Evolutionary conservation across 176 grass and related monocot species (phyloP), one percentile per base, ranked within the genome.

Genomic region (Alopecurus myosuroides): DNA sequence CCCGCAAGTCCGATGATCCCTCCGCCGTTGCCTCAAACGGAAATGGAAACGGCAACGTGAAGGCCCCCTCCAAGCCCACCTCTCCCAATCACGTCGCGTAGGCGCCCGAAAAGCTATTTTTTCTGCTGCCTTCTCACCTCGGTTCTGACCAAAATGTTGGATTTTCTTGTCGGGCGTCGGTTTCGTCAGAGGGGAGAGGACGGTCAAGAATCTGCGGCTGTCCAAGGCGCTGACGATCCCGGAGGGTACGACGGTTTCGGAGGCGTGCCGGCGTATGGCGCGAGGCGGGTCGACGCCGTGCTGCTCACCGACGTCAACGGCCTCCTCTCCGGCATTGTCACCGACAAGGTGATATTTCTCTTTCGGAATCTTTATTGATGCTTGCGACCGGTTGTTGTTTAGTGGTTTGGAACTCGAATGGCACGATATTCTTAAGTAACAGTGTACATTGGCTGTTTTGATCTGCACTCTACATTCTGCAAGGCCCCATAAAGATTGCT

Each of bases 301-400:
- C 93, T 98, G 78, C 89, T 98, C 31, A 95, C 93, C 19, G 96
- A 94, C 83, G 79, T 88, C 30, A 85, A 84, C 28, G 96, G 93
- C 22, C 89, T 98, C 77, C 96, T 98, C 60, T 98, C 96, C 4
- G 96, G 96, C 71, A 98, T 98, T 65, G 89, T 95, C 45, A 98
- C 96, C 7, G 96, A 98, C 66, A 98, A 98, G 85, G 93, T 95
- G 25, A 42, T 60, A 13, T 78, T 63, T 51, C 3, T 65, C 26
- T 50, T 18, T 48, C 55, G 28, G 14, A 19, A 41, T 70, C 40
- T 42, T 76, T 19, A 28, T n/a, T 31, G 12, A 28, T 70, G 5
- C 73, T 77, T 22, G 0, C 6, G 2, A 0, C 2, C 2, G 4
- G 1, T 72, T 62, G 1, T 70, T 63, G 34, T 1, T 42, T 34